Conservation (phyloP, 768 basidiomycete species). For the Boletus vinaceobasis region DNA sequence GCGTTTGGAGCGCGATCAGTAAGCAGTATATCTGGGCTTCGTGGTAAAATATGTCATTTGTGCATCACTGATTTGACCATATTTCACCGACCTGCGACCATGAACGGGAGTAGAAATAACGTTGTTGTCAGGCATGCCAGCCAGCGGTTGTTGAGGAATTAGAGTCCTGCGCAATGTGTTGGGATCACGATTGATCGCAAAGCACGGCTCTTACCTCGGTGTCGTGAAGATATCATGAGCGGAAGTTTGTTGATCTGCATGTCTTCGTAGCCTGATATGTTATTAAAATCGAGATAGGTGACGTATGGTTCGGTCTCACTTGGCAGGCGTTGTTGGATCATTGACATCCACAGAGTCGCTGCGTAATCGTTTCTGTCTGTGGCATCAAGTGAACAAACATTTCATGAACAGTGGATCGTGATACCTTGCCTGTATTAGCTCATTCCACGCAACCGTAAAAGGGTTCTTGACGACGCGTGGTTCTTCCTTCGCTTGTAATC, state of each 20-base stretch:
- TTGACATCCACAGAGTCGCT: slow-evolving; percentile 17
- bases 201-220: neutral
- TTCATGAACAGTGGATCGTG: neutral
- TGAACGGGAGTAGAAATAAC: neutral
- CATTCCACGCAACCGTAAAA: slow-evolving; percentile 22
- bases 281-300: neutral
- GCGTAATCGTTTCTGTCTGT: slow-evolving; percentile 25
- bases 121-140: neutral
- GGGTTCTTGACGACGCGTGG: slow-evolving; percentile 10
- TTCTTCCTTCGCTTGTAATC: neutral
- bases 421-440: slow-evolving; percentile 17
- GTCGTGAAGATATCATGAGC: slow-evolving; percentile 6
- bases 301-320: slow-evolving; percentile 14
- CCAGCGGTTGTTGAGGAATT: neutral
- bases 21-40: slow-evolving; percentile 3
- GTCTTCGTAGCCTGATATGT: slow-evolving; percentile 8
- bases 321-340: slow-evolving; percentile 12
- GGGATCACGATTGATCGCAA: neutral
- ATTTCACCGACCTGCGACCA: slow-evolving; percentile 8
- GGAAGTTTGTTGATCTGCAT: neutral
- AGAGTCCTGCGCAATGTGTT: neutral
- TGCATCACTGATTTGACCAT: neutral
- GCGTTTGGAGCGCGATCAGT: neutral
- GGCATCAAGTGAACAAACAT: neutral
- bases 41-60: slow-evolving; percentile 1